Conservation (phyloP, 352 stramenopile genomes). For the Elongisporangium prolatum region DNA sequence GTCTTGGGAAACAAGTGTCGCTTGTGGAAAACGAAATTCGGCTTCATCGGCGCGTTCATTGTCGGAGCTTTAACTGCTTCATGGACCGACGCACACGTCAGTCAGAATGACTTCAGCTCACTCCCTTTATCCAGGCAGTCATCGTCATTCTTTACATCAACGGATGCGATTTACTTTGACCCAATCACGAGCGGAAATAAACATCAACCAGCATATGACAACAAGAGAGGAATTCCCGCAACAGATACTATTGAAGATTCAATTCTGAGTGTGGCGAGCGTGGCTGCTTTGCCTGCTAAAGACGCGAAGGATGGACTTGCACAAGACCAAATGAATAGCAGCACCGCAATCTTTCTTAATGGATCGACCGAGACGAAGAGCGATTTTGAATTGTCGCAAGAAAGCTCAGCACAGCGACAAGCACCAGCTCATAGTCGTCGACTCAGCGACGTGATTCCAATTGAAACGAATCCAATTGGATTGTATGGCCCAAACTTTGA, state of each 20-base stretch:
- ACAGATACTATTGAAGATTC: not conserved
- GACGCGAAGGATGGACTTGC: not conserved
- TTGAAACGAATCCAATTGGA: not conserved
- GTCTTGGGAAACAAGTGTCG: no score
- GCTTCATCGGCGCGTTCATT: no score
- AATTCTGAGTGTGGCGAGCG: not conserved
- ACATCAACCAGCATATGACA: not conserved
- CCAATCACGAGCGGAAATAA: not conserved
- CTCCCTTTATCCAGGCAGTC: no score
- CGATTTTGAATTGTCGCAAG: no score
- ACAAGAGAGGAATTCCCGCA: not conserved
- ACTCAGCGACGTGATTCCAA: not conserved
- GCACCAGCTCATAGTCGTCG: not conserved
- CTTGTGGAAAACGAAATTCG: no score
- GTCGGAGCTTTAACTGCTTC: no score
- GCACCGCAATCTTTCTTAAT: not conserved
- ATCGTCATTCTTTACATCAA: no score
- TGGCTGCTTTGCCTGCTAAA: not conserved
- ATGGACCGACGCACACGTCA: no score
- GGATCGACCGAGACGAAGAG: no score
- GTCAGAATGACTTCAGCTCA: no score
- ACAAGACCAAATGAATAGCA: not conserved
- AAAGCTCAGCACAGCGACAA: no score
- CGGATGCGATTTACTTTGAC: not conserved
- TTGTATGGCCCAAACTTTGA: not conserved